Evolutionary conservation across 129 eudicot species (phyloP).

Genomic region (Flaveria sonorensis): DNA sequence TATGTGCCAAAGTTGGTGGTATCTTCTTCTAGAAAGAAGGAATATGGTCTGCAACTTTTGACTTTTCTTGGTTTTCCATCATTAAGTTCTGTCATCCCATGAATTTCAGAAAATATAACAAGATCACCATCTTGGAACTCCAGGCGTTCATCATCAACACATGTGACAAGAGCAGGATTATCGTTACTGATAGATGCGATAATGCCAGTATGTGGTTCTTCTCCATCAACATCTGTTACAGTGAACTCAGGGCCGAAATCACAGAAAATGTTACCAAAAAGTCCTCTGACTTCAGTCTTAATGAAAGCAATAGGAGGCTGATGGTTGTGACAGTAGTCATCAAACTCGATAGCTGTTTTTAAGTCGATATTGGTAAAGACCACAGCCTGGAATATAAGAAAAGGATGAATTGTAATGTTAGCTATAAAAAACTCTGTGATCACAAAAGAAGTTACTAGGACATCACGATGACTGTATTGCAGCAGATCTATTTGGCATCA

Average conservation of each 20-base stretch:
- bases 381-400: constrained; percentile 65
- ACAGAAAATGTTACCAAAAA: constrained; percentile 80
- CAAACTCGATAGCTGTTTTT: constrained; percentile 65
- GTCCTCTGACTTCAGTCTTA: constrained; percentile 84
- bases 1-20: too few species aligned
- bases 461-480: background rate
- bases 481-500: background rate
- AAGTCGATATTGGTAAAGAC: constrained; percentile 77
- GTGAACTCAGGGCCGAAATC: constrained; percentile 93
- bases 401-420: background rate
- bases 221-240: constrained; percentile 86
- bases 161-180: constrained; percentile 86
- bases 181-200: constrained; percentile 89
- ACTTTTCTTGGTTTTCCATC: too few species aligned
- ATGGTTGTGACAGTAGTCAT: constrained; percentile 81
- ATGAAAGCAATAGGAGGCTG: constrained; percentile 82
- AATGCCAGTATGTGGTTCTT: constrained; percentile 90
- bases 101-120: too few species aligned
- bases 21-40: too few species aligned
- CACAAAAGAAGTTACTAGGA: background rate
- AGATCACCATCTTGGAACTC: too few species aligned
- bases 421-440: background rate
- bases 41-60: too few species aligned
- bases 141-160: too few species aligned
- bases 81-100: too few species aligned